A percentile compares a stretch with the other conserved stretches of the same genome.
phyloP scores from a whole-genome alignment of 2,329 filamentous ascomycete genomes.

The Exutisphaerella laricina region DNA sequence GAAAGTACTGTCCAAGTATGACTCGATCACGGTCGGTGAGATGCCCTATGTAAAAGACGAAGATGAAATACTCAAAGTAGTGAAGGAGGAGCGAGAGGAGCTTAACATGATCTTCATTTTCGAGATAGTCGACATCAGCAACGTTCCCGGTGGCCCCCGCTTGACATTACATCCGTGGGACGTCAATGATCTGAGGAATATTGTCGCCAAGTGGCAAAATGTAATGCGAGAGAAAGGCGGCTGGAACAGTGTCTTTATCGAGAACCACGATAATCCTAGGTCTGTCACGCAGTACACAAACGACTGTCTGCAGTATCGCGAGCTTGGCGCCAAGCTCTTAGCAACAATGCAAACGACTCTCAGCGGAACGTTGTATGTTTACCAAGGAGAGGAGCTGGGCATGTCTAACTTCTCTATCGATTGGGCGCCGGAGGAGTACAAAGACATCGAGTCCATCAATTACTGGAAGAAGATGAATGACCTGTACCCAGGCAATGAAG shows the following conservation, averaged over 20 bases:
- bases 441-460: constrained; percentile 52
- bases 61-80: constrained; percentile 39
- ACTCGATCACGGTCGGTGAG: constrained; percentile 56
- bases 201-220: constrained; percentile 40
- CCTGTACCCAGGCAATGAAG: constrained; percentile 28
- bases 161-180: constrained; percentile 40
- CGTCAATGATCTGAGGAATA: constrained; percentile 25
- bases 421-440: constrained; percentile 45
- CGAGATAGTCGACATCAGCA: constrained; percentile 40
- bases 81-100: constrained; percentile 38
- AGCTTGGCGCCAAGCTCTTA: constrained; percentile 44
- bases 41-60: constrained; percentile 51
- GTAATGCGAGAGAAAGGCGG: constrained; percentile 46
- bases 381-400: constrained; percentile 48
- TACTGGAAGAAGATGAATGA: constrained; percentile 48
- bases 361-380: constrained; percentile 48
- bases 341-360: constrained; percentile 45
- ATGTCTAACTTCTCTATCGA: constrained; percentile 45
- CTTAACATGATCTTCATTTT: constrained; percentile 48
- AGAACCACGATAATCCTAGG: constrained; percentile 49
- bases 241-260: constrained; percentile 49
- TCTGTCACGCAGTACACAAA: constrained; percentile 46
- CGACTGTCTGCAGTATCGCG: constrained; percentile 43
- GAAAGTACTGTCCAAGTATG: constrained; percentile 51
- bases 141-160: constrained; percentile 29